Conservation (phyloP, 208 protist genomes). For the Leishmania tropica region DNA sequence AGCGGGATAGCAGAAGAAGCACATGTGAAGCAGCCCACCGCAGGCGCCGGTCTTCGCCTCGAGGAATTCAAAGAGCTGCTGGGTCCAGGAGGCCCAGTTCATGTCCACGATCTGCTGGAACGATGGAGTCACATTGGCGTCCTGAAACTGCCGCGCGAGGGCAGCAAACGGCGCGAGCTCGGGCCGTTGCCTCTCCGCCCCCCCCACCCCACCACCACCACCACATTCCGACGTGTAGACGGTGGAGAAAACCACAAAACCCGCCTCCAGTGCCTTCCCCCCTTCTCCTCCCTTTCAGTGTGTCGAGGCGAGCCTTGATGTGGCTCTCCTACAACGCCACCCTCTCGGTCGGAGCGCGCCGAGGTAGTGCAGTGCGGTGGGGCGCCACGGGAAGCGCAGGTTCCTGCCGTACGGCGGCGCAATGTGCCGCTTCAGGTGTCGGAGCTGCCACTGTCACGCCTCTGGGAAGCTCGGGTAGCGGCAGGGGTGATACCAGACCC, state of each 20-base stretch:
- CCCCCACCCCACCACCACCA: not conserved
- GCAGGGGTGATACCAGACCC: slow-evolving; percentile 1
- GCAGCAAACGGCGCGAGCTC: slow-evolving; percentile 17
- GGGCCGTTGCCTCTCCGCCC: slow-evolving; percentile 1
- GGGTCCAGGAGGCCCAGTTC: slow-evolving; percentile 9
- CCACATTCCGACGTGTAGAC: slow-evolving; percentile 19
- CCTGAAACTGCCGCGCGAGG: slow-evolving; percentile 19
- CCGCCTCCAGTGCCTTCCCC: not conserved
- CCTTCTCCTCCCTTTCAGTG: not conserved
- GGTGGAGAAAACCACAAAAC: slow-evolving; percentile 13
- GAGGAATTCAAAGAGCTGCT: slow-evolving; percentile 16
- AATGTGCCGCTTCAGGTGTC: slow-evolving; percentile 15
- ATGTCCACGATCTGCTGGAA: slow-evolving; percentile 9
- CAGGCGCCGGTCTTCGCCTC: slow-evolving; percentile 7
- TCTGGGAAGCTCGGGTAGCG: slow-evolving; percentile 18
- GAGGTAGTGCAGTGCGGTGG: slow-evolving; percentile 19
- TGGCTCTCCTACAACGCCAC: not conserved
- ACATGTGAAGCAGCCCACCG: slow-evolving; percentile 8
- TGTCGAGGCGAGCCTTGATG: slow-evolving; percentile 8
- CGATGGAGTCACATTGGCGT: slow-evolving; percentile 6
- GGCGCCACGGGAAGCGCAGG: slow-evolving; percentile 15
- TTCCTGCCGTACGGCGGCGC: slow-evolving; percentile 20
- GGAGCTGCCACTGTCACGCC: slow-evolving; percentile 13
- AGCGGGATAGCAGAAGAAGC: slow-evolving; percentile 26
- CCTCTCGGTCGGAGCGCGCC: slow-evolving; percentile 3